Evolutionary conservation across 2,329 filamentous ascomycete genomes (phyloP), one percentile per base, ranked within the genome.

Genomic region (Penicillium olsonii): DNA sequence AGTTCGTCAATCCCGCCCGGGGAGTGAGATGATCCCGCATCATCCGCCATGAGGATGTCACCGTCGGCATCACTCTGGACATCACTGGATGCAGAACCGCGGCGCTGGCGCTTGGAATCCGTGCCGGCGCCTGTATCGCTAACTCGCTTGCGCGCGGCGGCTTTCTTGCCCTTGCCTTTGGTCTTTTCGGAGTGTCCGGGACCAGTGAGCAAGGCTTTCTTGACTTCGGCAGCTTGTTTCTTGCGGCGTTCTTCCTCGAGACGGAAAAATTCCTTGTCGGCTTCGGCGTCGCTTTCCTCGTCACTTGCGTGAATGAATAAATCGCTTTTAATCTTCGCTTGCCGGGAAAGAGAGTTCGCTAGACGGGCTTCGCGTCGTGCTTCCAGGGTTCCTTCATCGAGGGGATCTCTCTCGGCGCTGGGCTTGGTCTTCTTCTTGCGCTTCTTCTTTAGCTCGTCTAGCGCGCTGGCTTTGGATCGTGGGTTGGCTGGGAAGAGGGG

Each of bases 241-340:
- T 83, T 78, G 41, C 88, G 78, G 52, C 87, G 77, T 56, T 80
- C 74, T 68, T 86, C 84, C 71, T 96, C 92, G 14, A 82, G 79
- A 2, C 80, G 84, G 70, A 92, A 96, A 71, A 96, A 96, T 17
- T 82, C 84, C 18, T 67, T 76, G 70, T 88, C 83, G 48, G 83
- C 82, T 39, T 91, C 90, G 27, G 81, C 84, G 63, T 96, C 90
- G n/a, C 82, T 86, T 59, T 96, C 91, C 45, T 97, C 94, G 66
- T 97, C 94, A 58, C 87, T 90, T 31, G 87, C 85, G 50, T 87
- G 83, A 42, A 99, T 87, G 62, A 85, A 92, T 33, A 92, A 72
- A 19, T 86, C 85, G 62, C 88, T 95, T 77, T 96, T 97, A 73
- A 94, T 87, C 66, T 87, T 88, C 26, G 78, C 77, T 41, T 84